These are phyloP conservation scores for Carex scoparia DNA, from an alignment of 176 grass and related monocot genomes.

Conservation along the genomic window DNA sequence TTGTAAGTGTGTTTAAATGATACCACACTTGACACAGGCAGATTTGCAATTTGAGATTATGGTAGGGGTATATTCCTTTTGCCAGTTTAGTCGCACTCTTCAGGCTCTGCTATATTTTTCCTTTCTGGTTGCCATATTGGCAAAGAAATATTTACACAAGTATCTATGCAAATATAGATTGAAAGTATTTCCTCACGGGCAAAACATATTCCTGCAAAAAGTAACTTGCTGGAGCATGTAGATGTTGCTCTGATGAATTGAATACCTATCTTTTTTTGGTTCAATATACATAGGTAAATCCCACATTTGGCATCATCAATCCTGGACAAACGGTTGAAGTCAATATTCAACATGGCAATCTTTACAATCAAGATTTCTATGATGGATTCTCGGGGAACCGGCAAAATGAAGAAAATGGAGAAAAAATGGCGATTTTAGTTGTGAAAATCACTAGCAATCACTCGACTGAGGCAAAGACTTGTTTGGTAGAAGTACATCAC, in stretches of 20 bases:
- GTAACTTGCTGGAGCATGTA: not conserved
- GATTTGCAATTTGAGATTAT: not conserved
- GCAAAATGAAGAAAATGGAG: constrained; percentile 30
- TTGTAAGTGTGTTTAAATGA: not conserved
- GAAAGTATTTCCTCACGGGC: not conserved
- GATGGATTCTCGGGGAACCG: constrained; percentile 24
- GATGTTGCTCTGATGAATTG: not conserved
- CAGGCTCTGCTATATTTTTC: not conserved
- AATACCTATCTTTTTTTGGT: not conserved
- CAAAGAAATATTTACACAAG: not conserved
- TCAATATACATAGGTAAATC: constrained; percentile 45
- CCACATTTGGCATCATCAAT: constrained; percentile 57
- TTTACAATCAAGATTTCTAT: constrained; percentile 23
- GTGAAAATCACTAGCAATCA: constrained; percentile 42
- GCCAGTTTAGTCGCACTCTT: not conserved
- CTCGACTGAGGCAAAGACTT: constrained; percentile 29
- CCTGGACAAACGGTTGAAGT: constrained; percentile 51
- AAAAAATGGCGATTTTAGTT: constrained; percentile 29
- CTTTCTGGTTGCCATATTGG: not conserved
- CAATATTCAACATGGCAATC: constrained; percentile 39
- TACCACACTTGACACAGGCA: not conserved
- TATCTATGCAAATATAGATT: not conserved
- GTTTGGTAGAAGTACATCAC: constrained; percentile 38
- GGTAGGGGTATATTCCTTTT: not conserved
- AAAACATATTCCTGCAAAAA: not conserved